These are phyloP conservation scores for Favolaschia claudopus DNA, from an alignment of 768 basidiomycete species.

Conservation along the genomic window DNA sequence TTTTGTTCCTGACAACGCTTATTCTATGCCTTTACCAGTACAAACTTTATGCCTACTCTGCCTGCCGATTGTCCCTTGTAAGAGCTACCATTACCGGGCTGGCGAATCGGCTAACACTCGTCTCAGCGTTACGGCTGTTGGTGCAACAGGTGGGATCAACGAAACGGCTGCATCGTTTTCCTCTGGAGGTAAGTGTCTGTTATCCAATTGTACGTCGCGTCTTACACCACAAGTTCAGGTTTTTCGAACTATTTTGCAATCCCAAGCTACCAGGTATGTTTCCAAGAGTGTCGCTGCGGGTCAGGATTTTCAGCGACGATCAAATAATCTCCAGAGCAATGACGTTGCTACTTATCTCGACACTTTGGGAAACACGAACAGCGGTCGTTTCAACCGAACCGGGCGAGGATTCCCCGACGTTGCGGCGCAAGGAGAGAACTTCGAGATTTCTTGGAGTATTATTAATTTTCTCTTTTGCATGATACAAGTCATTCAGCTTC, in stretches of 20 bases:
- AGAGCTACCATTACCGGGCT: not conserved
- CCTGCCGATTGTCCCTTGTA: constrained; percentile 11
- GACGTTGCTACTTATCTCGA: constrained; percentile 22
- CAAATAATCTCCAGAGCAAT: too few species aligned
- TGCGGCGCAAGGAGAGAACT: constrained; percentile 46
- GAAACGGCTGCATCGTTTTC: constrained; percentile 52
- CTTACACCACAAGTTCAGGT: constrained; percentile 31
- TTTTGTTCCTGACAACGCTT: not conserved
- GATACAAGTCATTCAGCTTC: not conserved
- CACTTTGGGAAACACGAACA: constrained; percentile 13
- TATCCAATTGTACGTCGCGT: not conserved
- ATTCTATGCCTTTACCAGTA: not conserved
- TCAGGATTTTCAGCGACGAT: too few species aligned
- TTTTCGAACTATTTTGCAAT: constrained; percentile 49
- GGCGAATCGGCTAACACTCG: too few species aligned
- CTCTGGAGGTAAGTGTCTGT: constrained; percentile 44
- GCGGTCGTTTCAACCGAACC: constrained; percentile 33
- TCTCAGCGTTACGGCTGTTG: constrained; percentile 8
- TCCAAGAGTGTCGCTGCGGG: too few species aligned
- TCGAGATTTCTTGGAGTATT: constrained; percentile 21
- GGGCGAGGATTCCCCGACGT: constrained; percentile 48
- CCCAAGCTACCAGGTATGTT: constrained; percentile 26
- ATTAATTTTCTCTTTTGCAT: not conserved
- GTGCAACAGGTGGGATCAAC: constrained; percentile 29
- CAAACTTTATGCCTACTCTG: not conserved